A percentile compares a stretch with the other conserved stretches of the same genome.
Conservation (phyloP, 1,139 yeast genomes). For the Taiozyma sp. region DNA sequence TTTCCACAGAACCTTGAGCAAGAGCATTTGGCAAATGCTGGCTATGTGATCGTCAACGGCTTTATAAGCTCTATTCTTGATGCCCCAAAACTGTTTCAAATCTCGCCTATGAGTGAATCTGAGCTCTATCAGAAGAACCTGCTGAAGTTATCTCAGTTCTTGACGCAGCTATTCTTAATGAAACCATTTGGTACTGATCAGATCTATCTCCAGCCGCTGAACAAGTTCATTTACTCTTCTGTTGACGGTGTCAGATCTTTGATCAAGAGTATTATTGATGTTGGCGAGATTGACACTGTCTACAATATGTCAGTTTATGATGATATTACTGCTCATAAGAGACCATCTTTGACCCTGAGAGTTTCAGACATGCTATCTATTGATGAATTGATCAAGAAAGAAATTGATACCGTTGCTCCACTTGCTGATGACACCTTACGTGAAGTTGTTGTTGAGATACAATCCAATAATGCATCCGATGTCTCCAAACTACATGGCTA, state of each 20-base stretch:
- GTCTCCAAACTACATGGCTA: conserved; percentile 30
- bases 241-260: conserved; percentile 42
- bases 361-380: conserved; percentile 62
- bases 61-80: conserved; percentile 63
- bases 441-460: conserved; percentile 35
- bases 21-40: conserved; percentile 61
- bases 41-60: conserved; percentile 60
- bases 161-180: conserved; percentile 65
- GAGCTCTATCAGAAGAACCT: conserved; percentile 43
- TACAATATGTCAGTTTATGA: conserved; percentile 65
- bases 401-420: conserved; percentile 49
- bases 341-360: conserved; percentile 61
- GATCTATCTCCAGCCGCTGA: conserved; percentile 74
- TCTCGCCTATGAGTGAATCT: conserved; percentile 32
- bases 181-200: conserved; percentile 58
- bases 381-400: conserved; percentile 51
- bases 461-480: conserved; percentile 40
- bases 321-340: conserved; percentile 62
- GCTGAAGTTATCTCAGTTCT: conserved; percentile 50
- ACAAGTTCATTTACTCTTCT: conserved; percentile 58
- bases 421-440: conserved; percentile 52
- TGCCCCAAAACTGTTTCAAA: conserved; percentile 66
- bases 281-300: conserved; percentile 53
- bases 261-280: conserved; percentile 45
- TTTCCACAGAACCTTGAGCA: conserved; percentile 48